These are phyloP conservation scores for Plectosphaerella plurivora DNA, from an alignment of 2,329 filamentous ascomycete species.

Conservation along the genomic window DNA sequence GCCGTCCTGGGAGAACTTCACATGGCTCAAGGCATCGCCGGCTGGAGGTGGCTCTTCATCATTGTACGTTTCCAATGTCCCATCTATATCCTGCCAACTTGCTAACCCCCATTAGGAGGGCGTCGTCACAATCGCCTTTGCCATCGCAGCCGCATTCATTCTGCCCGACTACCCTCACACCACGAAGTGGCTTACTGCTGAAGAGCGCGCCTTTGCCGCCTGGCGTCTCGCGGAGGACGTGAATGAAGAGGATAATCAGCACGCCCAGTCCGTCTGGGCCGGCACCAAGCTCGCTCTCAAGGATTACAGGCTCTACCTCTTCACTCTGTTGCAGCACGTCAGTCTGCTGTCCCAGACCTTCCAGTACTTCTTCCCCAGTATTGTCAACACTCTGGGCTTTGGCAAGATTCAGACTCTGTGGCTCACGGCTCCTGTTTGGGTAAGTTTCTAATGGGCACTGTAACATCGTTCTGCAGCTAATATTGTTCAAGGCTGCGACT, in stretches of 20 bases:
- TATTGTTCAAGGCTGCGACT: conserved; percentile 33
- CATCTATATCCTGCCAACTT: background rate
- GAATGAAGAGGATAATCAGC: conserved; percentile 36
- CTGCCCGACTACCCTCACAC: conserved; percentile 51
- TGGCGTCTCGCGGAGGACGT: conserved; percentile 47
- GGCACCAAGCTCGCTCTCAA: conserved; percentile 43
- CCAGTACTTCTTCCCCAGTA: conserved; percentile 62
- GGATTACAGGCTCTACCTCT: conserved; percentile 48
- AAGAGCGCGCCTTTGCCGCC: conserved; percentile 48
- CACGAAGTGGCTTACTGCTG: conserved; percentile 44
- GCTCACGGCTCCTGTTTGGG: conserved; percentile 55
- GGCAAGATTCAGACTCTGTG: conserved; percentile 48
- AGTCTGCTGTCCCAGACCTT: conserved; percentile 50
- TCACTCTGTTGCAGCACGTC: conserved; percentile 50
- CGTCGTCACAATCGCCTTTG: conserved; percentile 32
- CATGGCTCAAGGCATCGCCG: conserved; percentile 13
- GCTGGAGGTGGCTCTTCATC: conserved; percentile 26
- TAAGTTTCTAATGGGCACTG: conserved; percentile 13
- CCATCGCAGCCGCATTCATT: conserved; percentile 25
- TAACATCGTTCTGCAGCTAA: background rate
- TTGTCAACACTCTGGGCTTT: conserved; percentile 58
- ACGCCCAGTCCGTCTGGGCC: conserved; percentile 31
- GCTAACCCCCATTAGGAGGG: conserved; percentile 21
- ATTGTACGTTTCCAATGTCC: conserved; percentile 7
- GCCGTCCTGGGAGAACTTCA: conserved; percentile 39